Evolutionary conservation across 305 asterid genomes (phyloP).

Genomic region (Fraxinus albicans): DNA sequence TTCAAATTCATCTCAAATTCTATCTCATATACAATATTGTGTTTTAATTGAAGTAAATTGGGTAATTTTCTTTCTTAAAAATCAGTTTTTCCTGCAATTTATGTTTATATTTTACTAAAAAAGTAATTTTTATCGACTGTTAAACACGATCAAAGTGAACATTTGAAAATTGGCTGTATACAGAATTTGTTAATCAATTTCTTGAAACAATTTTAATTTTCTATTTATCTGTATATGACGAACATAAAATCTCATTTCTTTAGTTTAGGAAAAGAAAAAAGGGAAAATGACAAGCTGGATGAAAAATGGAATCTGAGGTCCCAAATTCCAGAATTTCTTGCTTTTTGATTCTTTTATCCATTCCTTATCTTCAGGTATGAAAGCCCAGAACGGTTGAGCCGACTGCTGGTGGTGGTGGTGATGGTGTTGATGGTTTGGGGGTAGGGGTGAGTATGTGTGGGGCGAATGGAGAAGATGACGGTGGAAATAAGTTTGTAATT

Average conservation of each 20-base stretch:
- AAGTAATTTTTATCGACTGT: background rate
- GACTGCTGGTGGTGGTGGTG: no score
- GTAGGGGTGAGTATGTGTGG: no score
- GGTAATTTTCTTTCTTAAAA: constrained; percentile 35
- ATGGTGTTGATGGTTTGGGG: no score
- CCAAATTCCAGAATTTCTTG: background rate
- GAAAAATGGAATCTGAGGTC: background rate
- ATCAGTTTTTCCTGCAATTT: background rate
- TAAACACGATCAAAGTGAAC: background rate
- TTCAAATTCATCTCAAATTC: no score
- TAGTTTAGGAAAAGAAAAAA: no score
- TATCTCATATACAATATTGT: background rate
- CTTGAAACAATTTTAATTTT: background rate
- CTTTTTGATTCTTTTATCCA: background rate
- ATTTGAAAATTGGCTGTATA: background rate
- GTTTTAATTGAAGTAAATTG: background rate
- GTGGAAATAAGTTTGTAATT: no score
- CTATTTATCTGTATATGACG: background rate
- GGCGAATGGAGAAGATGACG: no score
- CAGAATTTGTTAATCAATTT: background rate
- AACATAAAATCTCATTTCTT: background rate
- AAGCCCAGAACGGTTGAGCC: no score
- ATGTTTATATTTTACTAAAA: background rate
- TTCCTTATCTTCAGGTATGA: background rate
- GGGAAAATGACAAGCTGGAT: background rate